Percentiles rank a stretch among this genome's conserved stretches.
These are phyloP conservation scores for Geotrichum cucujoidarum DNA, from an alignment of 1,139 yeast genomes.

Conservation along the genomic window DNA sequence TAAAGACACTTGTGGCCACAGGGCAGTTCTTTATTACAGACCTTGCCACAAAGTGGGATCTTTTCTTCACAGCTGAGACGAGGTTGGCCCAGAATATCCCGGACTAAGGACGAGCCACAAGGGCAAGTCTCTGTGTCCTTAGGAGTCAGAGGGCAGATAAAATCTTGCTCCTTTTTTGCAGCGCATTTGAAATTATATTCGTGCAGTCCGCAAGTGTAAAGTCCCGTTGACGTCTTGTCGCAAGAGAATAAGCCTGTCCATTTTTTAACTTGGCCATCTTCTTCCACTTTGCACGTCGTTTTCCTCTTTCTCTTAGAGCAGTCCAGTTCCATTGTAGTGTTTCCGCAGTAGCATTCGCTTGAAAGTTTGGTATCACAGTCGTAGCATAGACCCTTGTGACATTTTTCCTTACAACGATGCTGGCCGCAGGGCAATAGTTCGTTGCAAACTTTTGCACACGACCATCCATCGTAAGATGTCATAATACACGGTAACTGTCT, in stretches of 20 bases:
- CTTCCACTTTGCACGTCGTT: constrained; percentile 14
- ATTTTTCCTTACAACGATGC: constrained; percentile 54
- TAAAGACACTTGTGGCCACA: constrained; percentile 73
- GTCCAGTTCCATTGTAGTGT: constrained; percentile 30
- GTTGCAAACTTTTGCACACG: constrained; percentile 59
- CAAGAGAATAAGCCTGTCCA: constrained; percentile 70
- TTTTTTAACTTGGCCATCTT: constrained; percentile 29
- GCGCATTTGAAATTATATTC: constrained; percentile 56
- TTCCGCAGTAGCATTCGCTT: constrained; percentile 73
- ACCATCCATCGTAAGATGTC: constrained; percentile 72
- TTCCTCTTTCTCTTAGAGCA: constrained; percentile 26
- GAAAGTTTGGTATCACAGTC: constrained; percentile 48
- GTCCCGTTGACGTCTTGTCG: constrained; percentile 44
- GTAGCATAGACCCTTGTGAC: constrained; percentile 82
- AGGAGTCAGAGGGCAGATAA: constrained; percentile 63
- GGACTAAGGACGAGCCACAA: constrained; percentile 58
- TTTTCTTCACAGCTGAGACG: constrained; percentile 65
- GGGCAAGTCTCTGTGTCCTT: constrained; percentile 57
- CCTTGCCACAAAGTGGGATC: constrained; percentile 63
- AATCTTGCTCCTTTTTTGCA: constrained; percentile 43
- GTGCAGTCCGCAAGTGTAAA: constrained; percentile 66
- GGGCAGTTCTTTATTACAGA: constrained; percentile 54
- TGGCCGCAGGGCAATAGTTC: constrained; percentile 63
- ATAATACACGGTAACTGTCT: constrained; percentile 68
- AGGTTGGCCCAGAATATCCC: constrained; percentile 39